Evolutionary conservation across 257 asterid species (phyloP).

Genomic region (Nyctanthes arbortristis): DNA sequence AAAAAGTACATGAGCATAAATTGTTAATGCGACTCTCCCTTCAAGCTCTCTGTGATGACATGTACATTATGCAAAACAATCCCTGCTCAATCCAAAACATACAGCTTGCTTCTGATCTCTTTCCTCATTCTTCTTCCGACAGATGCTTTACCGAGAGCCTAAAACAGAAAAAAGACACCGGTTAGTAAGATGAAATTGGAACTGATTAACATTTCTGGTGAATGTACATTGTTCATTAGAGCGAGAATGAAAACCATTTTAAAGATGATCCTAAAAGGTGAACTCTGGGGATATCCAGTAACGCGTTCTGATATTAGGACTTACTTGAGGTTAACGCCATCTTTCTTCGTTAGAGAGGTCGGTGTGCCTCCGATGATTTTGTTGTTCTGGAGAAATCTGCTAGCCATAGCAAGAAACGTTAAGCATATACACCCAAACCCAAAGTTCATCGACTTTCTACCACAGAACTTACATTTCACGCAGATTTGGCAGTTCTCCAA

Average conservation of each 20-base stretch:
- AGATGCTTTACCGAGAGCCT: slow-evolving; percentile 33
- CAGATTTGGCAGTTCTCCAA: slow-evolving; percentile 59
- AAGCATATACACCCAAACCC: background rate
- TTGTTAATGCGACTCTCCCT: slow-evolving; percentile 21
- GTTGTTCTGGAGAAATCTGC: slow-evolving; percentile 77
- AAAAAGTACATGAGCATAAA: background rate
- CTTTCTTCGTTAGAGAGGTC: slow-evolving; percentile 39
- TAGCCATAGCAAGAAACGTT: background rate
- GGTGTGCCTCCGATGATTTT: slow-evolving; percentile 50
- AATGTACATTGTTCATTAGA: background rate
- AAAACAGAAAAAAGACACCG: slow-evolving; percentile 21
- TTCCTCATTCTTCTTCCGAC: slow-evolving; percentile 6
- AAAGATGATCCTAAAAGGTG: background rate
- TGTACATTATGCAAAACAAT: no score
- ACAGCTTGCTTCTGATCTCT: background rate
- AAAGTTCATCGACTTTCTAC: background rate
- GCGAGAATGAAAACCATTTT: background rate
- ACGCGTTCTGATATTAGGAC: slow-evolving; percentile 9
- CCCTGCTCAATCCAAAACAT: background rate
- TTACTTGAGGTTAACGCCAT: slow-evolving; percentile 48
- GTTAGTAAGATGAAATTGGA: background rate
- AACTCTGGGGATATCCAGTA: background rate
- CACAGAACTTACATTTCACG: slow-evolving; percentile 54
- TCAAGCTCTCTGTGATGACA: slow-evolving; percentile 7
- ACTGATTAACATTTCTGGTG: background rate